Conservation (phyloP, 306 rosid genomes). For the Lotus japonicus region DNA sequence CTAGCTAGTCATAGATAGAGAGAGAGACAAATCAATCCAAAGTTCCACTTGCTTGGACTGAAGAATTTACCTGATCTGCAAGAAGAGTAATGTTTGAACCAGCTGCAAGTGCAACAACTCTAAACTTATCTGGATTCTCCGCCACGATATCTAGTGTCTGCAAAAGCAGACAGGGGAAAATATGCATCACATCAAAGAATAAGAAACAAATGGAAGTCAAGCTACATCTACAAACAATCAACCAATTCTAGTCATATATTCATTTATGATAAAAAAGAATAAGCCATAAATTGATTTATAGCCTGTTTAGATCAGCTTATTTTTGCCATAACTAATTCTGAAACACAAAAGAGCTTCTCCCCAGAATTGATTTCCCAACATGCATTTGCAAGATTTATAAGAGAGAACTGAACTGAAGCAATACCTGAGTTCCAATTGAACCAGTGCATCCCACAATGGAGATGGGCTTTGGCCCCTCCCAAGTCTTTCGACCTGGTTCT, state of each 20-base stretch:
- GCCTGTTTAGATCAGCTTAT: too few species aligned
- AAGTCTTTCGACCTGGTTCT: constrained; percentile 41
- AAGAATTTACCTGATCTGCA: constrained; percentile 75
- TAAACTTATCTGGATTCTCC: constrained; percentile 90
- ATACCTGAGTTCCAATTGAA: constrained; percentile 98
- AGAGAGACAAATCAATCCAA: constrained; percentile 4
- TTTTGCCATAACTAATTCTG: too few species aligned
- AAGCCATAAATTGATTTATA: not conserved
- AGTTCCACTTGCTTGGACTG: constrained; percentile 2
- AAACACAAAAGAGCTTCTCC: too few species aligned
- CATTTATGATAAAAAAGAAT: not conserved
- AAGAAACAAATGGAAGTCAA: constrained; percentile 3
- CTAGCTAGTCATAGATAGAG: not conserved
- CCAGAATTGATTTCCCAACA: not conserved
- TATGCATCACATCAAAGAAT: not conserved
- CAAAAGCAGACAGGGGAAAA: constrained; percentile 30
- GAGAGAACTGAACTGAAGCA: not conserved
- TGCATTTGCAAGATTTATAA: not conserved
- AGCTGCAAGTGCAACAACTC: constrained; percentile 89
- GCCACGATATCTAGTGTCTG: constrained; percentile 98
- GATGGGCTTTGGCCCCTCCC: constrained; percentile 94
- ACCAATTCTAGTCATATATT: not conserved
- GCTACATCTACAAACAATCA: constrained; percentile 6
- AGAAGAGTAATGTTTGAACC: constrained; percentile 95
- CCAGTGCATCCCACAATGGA: constrained; percentile 89